Evolutionary conservation across 495 filamentous ascomycete genomes (phyloP).

Genomic region (Copromyces sp.): DNA sequence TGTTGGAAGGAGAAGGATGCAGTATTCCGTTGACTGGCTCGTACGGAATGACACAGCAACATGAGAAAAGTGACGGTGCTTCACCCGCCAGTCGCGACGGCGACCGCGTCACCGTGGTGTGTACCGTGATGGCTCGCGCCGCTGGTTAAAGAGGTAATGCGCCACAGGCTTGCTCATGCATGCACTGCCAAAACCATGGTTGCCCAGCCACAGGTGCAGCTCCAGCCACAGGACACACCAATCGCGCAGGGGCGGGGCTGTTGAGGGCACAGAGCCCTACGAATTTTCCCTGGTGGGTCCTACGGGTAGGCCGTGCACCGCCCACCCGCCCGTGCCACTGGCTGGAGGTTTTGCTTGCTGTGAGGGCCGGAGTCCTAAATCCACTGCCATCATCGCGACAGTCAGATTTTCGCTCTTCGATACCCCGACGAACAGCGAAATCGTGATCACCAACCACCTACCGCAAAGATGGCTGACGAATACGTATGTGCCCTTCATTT

Average conservation of each 20-base stretch:
- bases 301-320: conserved; percentile 6
- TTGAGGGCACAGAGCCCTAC: conserved; percentile 29
- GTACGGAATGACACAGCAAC: background rate
- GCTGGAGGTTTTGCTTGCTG: conserved; percentile 6
- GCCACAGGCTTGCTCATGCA: background rate
- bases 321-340: conserved; percentile 7
- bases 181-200: background rate
- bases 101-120: background rate
- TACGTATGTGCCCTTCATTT: conserved; percentile 58
- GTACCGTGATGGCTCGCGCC: background rate
- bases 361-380: conserved; percentile 18
- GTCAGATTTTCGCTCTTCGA: conserved; percentile 29
- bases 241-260: conserved; percentile 7
- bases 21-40: background rate
- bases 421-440: conserved; percentile 27
- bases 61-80: background rate
- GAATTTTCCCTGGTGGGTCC: conserved; percentile 25
- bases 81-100: background rate
- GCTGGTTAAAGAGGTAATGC: background rate
- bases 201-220: background rate
- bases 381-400: conserved; percentile 24
- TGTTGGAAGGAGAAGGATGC: background rate
- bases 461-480: conserved; percentile 89
- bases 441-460: conserved; percentile 23
- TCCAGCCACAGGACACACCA: conserved; percentile 9